Evolutionary conservation across 306 rosid genomes (phyloP).

Genomic region (Ormosia semicastrata): DNA sequence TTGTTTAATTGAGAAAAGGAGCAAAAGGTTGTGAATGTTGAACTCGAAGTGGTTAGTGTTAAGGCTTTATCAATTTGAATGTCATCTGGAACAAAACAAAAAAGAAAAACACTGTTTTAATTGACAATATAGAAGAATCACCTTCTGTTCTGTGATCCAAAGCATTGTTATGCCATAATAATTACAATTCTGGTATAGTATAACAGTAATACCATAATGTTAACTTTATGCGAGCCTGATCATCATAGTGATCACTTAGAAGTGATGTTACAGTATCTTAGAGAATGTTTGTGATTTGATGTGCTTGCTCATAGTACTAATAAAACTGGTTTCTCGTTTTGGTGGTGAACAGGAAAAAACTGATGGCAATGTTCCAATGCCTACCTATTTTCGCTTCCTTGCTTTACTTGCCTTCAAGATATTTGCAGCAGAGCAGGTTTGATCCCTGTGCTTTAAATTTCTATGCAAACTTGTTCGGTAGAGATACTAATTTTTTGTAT

Average conservation of each 20-base stretch:
- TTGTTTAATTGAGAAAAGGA: background rate
- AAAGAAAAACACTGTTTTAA: background rate
- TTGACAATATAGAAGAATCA: background rate
- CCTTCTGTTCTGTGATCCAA: background rate
- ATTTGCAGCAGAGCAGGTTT: constrained; percentile 85
- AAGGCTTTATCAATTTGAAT: constrained; percentile 6
- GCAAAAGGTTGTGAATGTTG: background rate
- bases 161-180: background rate
- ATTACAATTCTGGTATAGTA: background rate
- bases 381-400: constrained; percentile 83
- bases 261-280: background rate
- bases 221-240: background rate
- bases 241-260: background rate
- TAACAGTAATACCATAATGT: background rate
- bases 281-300: background rate
- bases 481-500: background rate
- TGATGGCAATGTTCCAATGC: constrained; percentile 73
- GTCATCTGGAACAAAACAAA: background rate
- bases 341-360: constrained; percentile 55
- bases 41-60: background rate
- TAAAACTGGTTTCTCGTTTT: background rate
- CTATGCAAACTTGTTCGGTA: background rate
- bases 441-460: constrained; percentile 14
- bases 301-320: background rate
- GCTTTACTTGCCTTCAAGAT: constrained; percentile 93